These are phyloP conservation scores for Uromyces viciae-fabae DNA, from an alignment of 1,284 basidiomycete genomes.

Conservation along the genomic window DNA sequence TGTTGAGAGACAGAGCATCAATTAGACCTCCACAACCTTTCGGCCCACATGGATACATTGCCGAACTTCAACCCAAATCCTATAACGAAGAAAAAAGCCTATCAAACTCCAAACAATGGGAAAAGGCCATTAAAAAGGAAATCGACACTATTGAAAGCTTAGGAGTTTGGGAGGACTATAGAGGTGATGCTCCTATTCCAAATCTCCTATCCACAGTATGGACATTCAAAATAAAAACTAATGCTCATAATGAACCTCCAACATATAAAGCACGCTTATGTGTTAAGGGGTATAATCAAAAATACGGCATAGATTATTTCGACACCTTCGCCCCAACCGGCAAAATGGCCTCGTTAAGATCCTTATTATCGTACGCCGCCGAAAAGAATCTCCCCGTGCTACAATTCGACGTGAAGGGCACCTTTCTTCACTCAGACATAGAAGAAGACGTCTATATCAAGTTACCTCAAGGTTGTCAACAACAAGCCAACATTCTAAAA, in stretches of 20 bases:
- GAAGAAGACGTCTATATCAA: constrained; percentile 57
- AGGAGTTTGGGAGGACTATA: background rate
- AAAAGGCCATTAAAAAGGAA: background rate
- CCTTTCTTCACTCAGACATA: constrained; percentile 58
- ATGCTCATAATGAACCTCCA: constrained; percentile 53
- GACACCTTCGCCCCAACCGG: constrained; percentile 58
- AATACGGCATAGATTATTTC: constrained; percentile 57
- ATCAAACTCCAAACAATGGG: background rate
- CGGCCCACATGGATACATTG: too few relatives aligned
- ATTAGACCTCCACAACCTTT: background rate
- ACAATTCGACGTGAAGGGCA: constrained; percentile 58
- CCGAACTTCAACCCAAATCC: too few relatives aligned
- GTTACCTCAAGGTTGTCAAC: constrained; percentile 50
- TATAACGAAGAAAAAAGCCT: too few relatives aligned
- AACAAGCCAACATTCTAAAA: background rate
- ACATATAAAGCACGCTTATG: constrained; percentile 57
- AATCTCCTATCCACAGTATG: constrained; percentile 53
- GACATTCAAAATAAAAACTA: constrained; percentile 56
- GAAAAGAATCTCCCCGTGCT: constrained; percentile 53
- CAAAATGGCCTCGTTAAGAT: constrained; percentile 53
- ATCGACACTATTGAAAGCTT: background rate
- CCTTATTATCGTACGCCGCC: constrained; percentile 56
- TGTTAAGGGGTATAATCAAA: constrained; percentile 58
- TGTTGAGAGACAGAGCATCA: background rate
- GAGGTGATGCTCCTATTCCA: background rate